Percentiles rank a stretch among this genome's conserved stretches.
phyloP scores from a whole-genome alignment of 495 filamentous ascomycete species.

The Penicillium odoratum region DNA sequence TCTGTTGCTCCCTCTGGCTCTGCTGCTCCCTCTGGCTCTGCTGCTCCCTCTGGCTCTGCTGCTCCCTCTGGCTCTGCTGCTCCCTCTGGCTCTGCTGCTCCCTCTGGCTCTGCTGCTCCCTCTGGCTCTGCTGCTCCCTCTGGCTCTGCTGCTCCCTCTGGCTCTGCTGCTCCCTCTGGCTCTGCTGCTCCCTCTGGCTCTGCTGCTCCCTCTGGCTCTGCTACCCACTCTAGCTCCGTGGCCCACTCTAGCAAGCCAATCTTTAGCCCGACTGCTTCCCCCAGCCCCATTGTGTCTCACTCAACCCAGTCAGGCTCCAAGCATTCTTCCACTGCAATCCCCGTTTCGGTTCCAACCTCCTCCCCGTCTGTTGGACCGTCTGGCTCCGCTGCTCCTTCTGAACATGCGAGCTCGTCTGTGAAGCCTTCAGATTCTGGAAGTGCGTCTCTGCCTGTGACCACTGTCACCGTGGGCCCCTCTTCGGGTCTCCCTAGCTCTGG shows the following conservation, averaged over 20 bases:
- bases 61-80: not conserved
- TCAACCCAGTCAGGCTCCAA: not conserved
- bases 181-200: conserved; percentile 19
- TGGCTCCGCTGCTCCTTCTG: conserved; percentile 7
- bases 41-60: not conserved
- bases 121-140: conserved; percentile 1
- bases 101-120: too few relatives aligned
- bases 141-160: conserved; percentile 8
- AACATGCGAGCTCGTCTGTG: conserved; percentile 8
- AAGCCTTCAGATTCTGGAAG: conserved; percentile 2
- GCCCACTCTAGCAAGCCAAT: conserved; percentile 9
- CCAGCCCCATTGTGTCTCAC: not conserved
- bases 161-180: conserved; percentile 14
- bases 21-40: too few relatives aligned
- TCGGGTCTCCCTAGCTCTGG: not conserved
- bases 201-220: conserved; percentile 16
- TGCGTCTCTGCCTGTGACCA: conserved; percentile 3
- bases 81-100: not conserved
- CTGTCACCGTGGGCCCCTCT: not conserved
- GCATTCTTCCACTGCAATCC: not conserved
- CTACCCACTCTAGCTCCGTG: conserved; percentile 14
- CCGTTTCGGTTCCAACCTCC: conserved; percentile 1
- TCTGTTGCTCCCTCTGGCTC: too few relatives aligned
- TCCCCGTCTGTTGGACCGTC: not conserved
- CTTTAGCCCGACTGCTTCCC: too few relatives aligned